Percentiles rank a stretch among this genome's conserved stretches.
Conservation (phyloP, 495 filamentous ascomycete species). For the Barbatosphaeria neglecta region DNA sequence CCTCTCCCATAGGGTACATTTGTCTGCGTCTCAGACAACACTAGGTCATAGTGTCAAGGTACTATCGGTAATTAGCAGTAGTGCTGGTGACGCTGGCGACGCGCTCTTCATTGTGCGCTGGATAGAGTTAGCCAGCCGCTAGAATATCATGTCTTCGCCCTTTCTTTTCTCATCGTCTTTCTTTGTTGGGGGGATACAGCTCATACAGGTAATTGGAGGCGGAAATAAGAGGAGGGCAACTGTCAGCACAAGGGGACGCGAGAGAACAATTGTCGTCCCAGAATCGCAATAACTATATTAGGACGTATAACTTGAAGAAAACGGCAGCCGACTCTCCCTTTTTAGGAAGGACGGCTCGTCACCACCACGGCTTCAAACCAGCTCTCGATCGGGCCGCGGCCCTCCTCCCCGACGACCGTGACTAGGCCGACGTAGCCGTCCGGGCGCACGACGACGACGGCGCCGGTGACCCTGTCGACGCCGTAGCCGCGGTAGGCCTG, state of each 20-base stretch:
- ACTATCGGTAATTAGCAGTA: neutral
- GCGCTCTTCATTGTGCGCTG: too few species aligned
- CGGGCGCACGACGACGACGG: constrained; percentile 38
- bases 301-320: neutral
- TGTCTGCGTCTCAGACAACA: too few species aligned
- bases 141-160: too few species aligned
- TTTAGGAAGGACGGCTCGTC: neutral
- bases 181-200: too few species aligned
- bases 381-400: neutral
- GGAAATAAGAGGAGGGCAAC: too few species aligned
- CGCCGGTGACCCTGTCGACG: constrained; percentile 44
- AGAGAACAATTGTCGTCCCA: too few species aligned
- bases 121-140: too few species aligned
- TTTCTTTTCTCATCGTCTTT: too few species aligned
- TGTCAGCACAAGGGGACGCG: too few species aligned
- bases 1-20: neutral
- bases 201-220: too few species aligned
- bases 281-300: too few species aligned
- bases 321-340: neutral
- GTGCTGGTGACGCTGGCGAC: neutral
- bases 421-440: constrained; percentile 55
- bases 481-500: constrained; percentile 51
- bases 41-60: too few species aligned
- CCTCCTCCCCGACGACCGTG: constrained; percentile 27
- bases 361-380: neutral